phyloP scores from a whole-genome alignment of 768 basidiomycete species.

The Leucosporidium yakuticum region DNA sequence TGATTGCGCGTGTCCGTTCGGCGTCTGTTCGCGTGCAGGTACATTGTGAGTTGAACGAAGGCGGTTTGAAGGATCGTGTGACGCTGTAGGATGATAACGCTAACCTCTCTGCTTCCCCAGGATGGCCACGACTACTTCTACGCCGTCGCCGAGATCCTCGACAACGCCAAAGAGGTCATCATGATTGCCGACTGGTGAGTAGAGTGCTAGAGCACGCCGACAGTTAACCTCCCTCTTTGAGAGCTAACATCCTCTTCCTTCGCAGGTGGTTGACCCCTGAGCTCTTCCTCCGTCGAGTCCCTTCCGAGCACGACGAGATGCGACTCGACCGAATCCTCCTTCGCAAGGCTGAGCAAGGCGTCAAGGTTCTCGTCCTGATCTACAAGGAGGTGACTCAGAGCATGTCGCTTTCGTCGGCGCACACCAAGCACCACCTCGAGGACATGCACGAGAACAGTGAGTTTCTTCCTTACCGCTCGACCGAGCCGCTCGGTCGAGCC shows the following conservation, averaged over 20 bases:
- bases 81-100: too few species aligned
- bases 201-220: too few species aligned
- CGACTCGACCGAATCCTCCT: constrained; percentile 77
- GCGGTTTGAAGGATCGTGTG: not conserved
- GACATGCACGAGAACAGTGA: constrained; percentile 78
- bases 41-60: constrained; percentile 1
- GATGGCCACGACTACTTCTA: constrained; percentile 98
- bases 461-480: constrained; percentile 79
- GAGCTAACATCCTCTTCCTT: not conserved
- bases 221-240: too few species aligned
- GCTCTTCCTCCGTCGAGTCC: constrained; percentile 85
- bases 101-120: not conserved
- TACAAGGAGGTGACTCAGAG: constrained; percentile 95
- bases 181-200: constrained; percentile 64
- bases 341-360: constrained; percentile 85
- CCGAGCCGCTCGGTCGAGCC: too few species aligned
- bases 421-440: constrained; percentile 62
- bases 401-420: constrained; percentile 50
- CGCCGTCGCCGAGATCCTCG: constrained; percentile 66
- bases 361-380: constrained; percentile 79
- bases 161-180: constrained; percentile 60
- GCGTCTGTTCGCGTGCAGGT: not conserved
- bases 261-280: constrained; percentile 87
- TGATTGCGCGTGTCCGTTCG: not conserved
- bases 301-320: constrained; percentile 65